Evolutionary conservation across 176 grass and related monocot genomes (phyloP).

Genomic region (Panicum miliaceum): DNA sequence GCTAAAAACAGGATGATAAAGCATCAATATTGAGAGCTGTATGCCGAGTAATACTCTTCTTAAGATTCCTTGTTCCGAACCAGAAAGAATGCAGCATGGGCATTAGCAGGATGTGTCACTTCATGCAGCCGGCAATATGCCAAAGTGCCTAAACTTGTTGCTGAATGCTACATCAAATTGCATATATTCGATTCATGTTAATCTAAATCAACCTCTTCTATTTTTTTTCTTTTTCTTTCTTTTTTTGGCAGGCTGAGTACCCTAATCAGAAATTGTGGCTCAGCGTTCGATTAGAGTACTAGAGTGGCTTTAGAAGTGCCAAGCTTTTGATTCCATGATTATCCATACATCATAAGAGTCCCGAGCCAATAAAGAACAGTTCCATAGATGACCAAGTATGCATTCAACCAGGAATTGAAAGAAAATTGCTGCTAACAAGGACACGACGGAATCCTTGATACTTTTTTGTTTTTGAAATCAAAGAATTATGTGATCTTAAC

Average conservation of each 20-base stretch:
- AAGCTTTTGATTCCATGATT: slow-evolving; percentile 16
- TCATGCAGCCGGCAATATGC: slow-evolving; percentile 22
- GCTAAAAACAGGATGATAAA: slow-evolving; percentile 29
- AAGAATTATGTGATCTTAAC: slow-evolving; percentile 30
- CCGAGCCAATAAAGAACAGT: slow-evolving; percentile 32
- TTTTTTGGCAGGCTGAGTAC: background rate
- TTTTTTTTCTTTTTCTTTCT: too few relatives aligned
- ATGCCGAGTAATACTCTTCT: slow-evolving; percentile 18
- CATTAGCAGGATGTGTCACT: slow-evolving; percentile 19
- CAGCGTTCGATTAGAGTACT: background rate
- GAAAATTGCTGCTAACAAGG: slow-evolving; percentile 3
- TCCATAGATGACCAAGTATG: slow-evolving; percentile 29
- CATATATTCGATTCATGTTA: slow-evolving; percentile 11
- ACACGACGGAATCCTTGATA: background rate
- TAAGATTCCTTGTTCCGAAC: slow-evolving; percentile 20
- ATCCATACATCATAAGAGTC: background rate
- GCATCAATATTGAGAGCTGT: slow-evolving; percentile 28
- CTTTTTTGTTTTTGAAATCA: slow-evolving; percentile 7
- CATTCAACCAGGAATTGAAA: slow-evolving; percentile 44
- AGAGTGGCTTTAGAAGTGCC: background rate
- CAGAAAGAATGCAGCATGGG: slow-evolving; percentile 24
- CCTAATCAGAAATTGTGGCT: background rate
- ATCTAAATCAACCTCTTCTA: background rate
- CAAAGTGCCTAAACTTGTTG: slow-evolving; percentile 12
- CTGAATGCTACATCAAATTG: slow-evolving; percentile 29